Conservation (phyloP, 2,329 filamentous ascomycete species). For the Paracamarosporium sp. region DNA sequence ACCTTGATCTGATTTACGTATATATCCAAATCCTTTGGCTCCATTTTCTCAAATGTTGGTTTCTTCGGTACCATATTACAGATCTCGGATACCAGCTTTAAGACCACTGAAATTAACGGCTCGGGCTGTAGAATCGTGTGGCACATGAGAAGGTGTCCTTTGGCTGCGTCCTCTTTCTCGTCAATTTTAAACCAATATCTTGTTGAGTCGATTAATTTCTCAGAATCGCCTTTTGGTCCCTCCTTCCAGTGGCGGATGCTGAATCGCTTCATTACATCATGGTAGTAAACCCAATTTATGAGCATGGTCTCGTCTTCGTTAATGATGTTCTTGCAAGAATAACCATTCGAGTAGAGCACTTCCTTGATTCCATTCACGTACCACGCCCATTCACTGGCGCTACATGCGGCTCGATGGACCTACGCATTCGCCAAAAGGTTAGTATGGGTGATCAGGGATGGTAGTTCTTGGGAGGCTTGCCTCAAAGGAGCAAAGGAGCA, state of each 20-base stretch:
- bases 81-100: slow-evolving; percentile 16
- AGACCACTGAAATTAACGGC: not conserved
- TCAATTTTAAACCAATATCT: too few relatives aligned
- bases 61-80: slow-evolving; percentile 11
- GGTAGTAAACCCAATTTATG: slow-evolving; percentile 27
- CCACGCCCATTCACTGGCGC: slow-evolving; percentile 21
- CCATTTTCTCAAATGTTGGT: not conserved
- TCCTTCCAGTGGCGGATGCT: slow-evolving; percentile 16
- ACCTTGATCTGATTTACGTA: slow-evolving; percentile 13
- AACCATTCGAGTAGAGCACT: slow-evolving; percentile 7
- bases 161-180: not conserved
- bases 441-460: not conserved
- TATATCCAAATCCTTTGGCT: slow-evolving; percentile 5
- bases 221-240: not conserved
- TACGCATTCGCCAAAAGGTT: not conserved
- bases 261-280: slow-evolving; percentile 23
- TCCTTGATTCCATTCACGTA: slow-evolving; percentile 19
- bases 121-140: not conserved
- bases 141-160: not conserved
- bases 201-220: not conserved
- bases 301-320: slow-evolving; percentile 11
- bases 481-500: slow-evolving; percentile 24
- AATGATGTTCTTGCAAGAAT: not conserved
- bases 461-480: not conserved
- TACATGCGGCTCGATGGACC: slow-evolving; percentile 17